These are phyloP conservation scores for Colletotrichum horii DNA, from an alignment of 2,329 filamentous ascomycete species.

Conservation along the genomic window DNA sequence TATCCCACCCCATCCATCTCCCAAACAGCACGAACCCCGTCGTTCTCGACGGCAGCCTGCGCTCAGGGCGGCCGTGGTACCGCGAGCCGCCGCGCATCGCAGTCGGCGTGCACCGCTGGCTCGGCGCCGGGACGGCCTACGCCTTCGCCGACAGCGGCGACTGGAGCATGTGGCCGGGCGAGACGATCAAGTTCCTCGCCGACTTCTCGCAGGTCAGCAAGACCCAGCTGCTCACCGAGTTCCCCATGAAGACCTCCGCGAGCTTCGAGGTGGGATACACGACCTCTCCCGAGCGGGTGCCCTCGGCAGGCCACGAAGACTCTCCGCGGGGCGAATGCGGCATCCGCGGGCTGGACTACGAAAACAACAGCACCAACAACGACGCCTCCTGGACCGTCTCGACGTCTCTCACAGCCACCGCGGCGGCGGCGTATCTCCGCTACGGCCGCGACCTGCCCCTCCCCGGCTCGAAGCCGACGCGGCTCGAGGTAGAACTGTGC, in stretches of 20 bases:
- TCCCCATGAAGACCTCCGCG: slow-evolving; percentile 34
- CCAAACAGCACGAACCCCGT: slow-evolving; percentile 33
- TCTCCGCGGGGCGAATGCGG: slow-evolving; percentile 36
- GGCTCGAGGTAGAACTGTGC: slow-evolving; percentile 48
- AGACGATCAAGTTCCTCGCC: slow-evolving; percentile 36
- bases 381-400: slow-evolving; percentile 46
- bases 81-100: slow-evolving; percentile 31
- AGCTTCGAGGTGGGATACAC: slow-evolving; percentile 48
- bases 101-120: slow-evolving; percentile 36
- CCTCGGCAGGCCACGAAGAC: slow-evolving; percentile 32
- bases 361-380: slow-evolving; percentile 26
- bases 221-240: slow-evolving; percentile 32
- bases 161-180: slow-evolving; percentile 33
- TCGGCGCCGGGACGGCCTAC: slow-evolving; percentile 40
- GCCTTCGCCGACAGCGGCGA: slow-evolving; percentile 47
- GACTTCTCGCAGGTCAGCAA: slow-evolving; percentile 35
- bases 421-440: slow-evolving; percentile 39
- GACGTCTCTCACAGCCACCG: slow-evolving; percentile 32
- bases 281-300: slow-evolving; percentile 34
- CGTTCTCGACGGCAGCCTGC: slow-evolving; percentile 40
- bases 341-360: slow-evolving; percentile 41
- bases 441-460: slow-evolving; percentile 40
- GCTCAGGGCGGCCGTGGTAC: slow-evolving; percentile 23
- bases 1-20: slow-evolving; percentile 37
- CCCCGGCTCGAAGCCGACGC: slow-evolving; percentile 27